phyloP scores from a whole-genome alignment of 805 yeast species.

The Candida saitoana region DNA sequence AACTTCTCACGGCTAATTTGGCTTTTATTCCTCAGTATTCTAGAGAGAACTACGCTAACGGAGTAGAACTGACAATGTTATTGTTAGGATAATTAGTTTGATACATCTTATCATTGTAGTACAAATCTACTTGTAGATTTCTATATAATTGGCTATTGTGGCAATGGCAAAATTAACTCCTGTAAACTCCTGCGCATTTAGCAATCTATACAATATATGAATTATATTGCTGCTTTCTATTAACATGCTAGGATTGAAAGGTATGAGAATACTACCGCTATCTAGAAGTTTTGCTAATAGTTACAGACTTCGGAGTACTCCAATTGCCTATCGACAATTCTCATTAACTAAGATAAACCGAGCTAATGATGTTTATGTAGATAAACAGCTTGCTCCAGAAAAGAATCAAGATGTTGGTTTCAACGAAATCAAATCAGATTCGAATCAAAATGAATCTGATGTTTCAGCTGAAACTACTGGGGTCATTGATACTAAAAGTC shows the following conservation, averaged over 20 bases:
- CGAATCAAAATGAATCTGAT: conserved; percentile 25
- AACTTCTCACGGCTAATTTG: conserved; percentile 16
- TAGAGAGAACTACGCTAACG: conserved; percentile 17
- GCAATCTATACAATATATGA: no score
- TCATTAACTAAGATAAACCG: background rate
- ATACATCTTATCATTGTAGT: conserved; percentile 16
- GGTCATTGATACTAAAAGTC: conserved; percentile 31
- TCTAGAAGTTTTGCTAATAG: background rate
- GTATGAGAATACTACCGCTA: background rate
- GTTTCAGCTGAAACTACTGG: conserved; percentile 37
- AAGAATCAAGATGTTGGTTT: conserved; percentile 18
- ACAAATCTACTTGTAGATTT: no score
- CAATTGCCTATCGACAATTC: conserved; percentile 4
- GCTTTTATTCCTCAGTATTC: conserved; percentile 14
- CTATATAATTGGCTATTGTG: no score
- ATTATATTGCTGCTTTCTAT: no score
- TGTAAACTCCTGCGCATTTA: background rate
- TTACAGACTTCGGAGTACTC: background rate
- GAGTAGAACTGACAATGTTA: conserved; percentile 20
- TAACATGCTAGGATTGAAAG: background rate
- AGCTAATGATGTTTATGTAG: background rate
- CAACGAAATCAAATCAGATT: conserved; percentile 28
- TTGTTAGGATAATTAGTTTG: conserved; percentile 29
- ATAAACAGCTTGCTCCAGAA: background rate
- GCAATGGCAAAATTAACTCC: background rate